These are phyloP conservation scores for Priceomyces haplophilus DNA, from an alignment of 805 yeast genomes.

Conservation along the genomic window DNA sequence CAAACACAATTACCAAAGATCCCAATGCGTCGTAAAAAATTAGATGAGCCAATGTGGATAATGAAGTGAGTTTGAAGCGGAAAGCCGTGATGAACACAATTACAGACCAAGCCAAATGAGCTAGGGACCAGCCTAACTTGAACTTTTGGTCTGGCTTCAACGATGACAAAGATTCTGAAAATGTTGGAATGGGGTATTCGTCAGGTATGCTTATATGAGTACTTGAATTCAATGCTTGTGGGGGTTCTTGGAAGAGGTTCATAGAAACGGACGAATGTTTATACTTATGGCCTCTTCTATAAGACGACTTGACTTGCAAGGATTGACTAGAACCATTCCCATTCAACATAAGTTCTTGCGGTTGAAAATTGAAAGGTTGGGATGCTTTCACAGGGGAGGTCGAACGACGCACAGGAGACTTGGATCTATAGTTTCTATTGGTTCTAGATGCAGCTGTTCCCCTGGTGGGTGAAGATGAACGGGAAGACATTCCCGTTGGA, in stretches of 20 bases:
- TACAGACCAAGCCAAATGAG: constrained; percentile 56
- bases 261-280: constrained; percentile 95
- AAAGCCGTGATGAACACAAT: constrained; percentile 60
- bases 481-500: constrained; percentile 4
- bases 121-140: constrained; percentile 54
- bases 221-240: constrained; percentile 36
- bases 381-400: constrained; percentile 21
- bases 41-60: constrained; percentile 81
- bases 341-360: constrained; percentile 42
- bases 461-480: constrained; percentile 29
- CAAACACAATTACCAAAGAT: constrained; percentile 62
- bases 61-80: constrained; percentile 51
- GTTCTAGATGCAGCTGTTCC: constrained; percentile 20
- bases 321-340: constrained; percentile 20
- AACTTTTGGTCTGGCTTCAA: constrained; percentile 55
- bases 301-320: constrained; percentile 50
- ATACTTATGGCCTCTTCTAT: constrained; percentile 90
- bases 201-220: constrained; percentile 59
- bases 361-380: constrained; percentile 65
- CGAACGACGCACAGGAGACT: constrained; percentile 21
- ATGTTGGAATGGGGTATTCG: constrained; percentile 69
- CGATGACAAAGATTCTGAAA: constrained; percentile 59
- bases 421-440: constrained; percentile 26
- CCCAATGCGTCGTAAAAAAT: constrained; percentile 85
- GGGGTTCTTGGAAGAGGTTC: constrained; percentile 94